Evolutionary conservation across 805 yeast species (phyloP).

Genomic region (Huiozyma sinensis): DNA sequence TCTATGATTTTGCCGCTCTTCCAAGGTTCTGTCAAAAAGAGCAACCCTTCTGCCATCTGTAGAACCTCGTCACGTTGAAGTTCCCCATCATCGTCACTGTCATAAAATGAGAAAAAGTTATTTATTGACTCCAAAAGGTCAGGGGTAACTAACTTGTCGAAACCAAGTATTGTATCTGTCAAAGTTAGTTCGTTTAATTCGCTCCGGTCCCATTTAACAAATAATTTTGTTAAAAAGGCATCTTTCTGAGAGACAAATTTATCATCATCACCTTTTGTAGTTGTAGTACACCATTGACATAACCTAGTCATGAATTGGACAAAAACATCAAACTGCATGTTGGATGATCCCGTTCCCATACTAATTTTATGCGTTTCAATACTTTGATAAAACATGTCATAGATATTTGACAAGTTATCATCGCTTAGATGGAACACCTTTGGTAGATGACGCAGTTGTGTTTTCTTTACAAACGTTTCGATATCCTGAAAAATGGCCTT

Average conservation of each 20-base stretch:
- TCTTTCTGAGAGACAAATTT: constrained; percentile 25
- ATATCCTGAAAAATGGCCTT: constrained; percentile 75
- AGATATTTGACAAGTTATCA: constrained; percentile 56
- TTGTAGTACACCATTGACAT: constrained; percentile 58
- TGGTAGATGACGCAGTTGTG: constrained; percentile 81
- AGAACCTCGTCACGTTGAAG: constrained; percentile 72
- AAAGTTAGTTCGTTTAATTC: constrained; percentile 47
- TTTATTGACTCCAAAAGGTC: constrained; percentile 75
- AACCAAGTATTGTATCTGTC: constrained; percentile 60
- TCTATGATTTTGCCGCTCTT: constrained; percentile 64
- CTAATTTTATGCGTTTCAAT: constrained; percentile 53
- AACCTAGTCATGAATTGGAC: constrained; percentile 64
- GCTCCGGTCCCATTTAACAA: constrained; percentile 59
- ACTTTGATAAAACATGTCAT: constrained; percentile 75
- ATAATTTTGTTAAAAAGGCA: constrained; percentile 52
- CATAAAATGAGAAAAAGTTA: constrained; percentile 70
- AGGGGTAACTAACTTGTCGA: constrained; percentile 54
- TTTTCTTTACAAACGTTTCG: constrained; percentile 81
- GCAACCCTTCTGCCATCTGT: constrained; percentile 75
- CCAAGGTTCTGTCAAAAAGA: constrained; percentile 78
- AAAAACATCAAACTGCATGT: constrained; percentile 67
- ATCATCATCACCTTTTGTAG: constrained; percentile 29
- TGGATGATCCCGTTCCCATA: constrained; percentile 45
- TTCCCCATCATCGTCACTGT: constrained; percentile 43
- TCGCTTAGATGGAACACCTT: constrained; percentile 50